A percentile compares a stretch with the other conserved stretches of the same genome.
These are phyloP conservation scores for Aspergillus tubingensis DNA, from an alignment of 2,329 filamentous ascomycete genomes.

Conservation along the genomic window DNA sequence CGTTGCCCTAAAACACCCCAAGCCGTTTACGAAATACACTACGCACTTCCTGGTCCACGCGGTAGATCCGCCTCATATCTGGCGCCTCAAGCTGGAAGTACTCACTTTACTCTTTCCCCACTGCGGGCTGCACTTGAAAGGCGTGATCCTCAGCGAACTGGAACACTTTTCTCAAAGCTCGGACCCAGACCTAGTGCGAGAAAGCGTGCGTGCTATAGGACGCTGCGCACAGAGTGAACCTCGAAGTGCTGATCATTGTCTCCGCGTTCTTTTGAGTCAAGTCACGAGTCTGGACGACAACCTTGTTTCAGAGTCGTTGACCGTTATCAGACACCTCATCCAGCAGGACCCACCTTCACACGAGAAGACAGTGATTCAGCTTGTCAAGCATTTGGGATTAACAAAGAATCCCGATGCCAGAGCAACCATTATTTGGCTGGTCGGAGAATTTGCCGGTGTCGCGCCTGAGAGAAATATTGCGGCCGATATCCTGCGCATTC, in stretches of 20 bases:
- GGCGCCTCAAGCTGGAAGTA: constrained; percentile 89
- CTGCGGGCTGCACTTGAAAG: constrained; percentile 72
- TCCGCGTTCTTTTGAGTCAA: constrained; percentile 80
- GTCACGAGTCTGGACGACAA: constrained; percentile 86
- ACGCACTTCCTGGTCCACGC: constrained; percentile 86
- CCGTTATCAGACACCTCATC: constrained; percentile 92
- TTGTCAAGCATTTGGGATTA: constrained; percentile 89
- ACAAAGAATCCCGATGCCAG: constrained; percentile 84
- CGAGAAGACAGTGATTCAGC: constrained; percentile 77
- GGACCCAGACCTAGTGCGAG: constrained; percentile 77
- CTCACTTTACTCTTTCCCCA: constrained; percentile 89
- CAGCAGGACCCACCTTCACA: constrained; percentile 84
- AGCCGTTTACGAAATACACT: constrained; percentile 82
- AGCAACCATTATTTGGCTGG: constrained; percentile 95
- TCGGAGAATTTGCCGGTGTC: constrained; percentile 85
- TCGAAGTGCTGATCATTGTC: constrained; percentile 72
- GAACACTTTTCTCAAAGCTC: constrained; percentile 83
- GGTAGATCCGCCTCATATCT: constrained; percentile 77
- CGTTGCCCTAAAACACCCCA: constrained; percentile 75
- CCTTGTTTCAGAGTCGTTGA: constrained; percentile 87
- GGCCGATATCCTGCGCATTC: constrained; percentile 83
- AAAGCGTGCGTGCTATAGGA: constrained; percentile 89
- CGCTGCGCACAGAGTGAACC: constrained; percentile 82
- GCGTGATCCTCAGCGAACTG: constrained; percentile 85
- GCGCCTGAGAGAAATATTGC: constrained; percentile 86